Evolutionary conservation across 2,329 filamentous ascomycete species (phyloP), one percentile per base, ranked within the genome.

Genomic region (Lasiodiplodia sp.): DNA sequence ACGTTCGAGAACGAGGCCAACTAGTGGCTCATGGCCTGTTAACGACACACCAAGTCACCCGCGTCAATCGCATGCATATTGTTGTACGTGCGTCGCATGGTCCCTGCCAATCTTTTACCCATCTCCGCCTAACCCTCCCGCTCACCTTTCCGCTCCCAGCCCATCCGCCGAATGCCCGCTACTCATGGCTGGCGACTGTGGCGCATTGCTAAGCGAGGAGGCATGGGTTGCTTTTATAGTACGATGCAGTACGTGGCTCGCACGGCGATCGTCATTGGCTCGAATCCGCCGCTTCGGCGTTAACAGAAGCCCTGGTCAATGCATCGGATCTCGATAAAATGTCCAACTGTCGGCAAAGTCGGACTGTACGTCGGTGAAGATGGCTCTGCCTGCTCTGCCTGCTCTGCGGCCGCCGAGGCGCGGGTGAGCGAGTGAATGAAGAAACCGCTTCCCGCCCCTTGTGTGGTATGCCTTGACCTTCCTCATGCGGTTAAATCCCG

Each of bases 61-160:
- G 34, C 31, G 2, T 31, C 11, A 37, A 34, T 18, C 25, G 55
- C 34, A 58, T 58, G 55, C 57, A 21, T 28, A 38, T 34, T 34
- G 55, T 31, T 28, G 34, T 18, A 57, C 23, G 31, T 28, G 34
- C 7, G 57, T 62, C 8, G 38, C 57, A 62, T 62, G 28, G 57
- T 62, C 23, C 57, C 57, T 62, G 57, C n/a, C 57, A 62, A 62
- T 62, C 57, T 49, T n/a, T 49, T 63, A n/a, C 40, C 58, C 44
- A 18, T 51, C 40, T 51, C 58, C 18, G 28, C 21, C 44, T 63
- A 34, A 62, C 8, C 23, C 37, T 62, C 23, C 57, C 57, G 40
- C 38, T 28, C 40, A n/a, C 44, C 12, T 31, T 49, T 12, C 58
- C 58, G 4, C 44, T 51, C 28, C 38, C 21, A 51, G 58, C 58